Conservation (phyloP, 768 basidiomycete species). For the Cystofilobasidium bisporidii region DNA sequence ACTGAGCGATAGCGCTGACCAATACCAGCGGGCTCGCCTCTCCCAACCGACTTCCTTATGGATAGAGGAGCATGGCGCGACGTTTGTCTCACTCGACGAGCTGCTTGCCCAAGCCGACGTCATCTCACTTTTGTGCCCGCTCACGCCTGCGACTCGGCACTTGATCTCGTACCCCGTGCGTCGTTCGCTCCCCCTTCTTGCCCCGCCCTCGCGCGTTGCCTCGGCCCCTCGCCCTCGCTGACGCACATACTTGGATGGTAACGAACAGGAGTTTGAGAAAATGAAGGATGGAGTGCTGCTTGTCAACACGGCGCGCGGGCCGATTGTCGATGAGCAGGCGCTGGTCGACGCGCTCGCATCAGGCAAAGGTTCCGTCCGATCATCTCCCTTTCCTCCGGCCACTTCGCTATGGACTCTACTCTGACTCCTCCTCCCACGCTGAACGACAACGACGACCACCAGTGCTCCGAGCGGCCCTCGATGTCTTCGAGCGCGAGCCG, state of each 20-base stretch:
- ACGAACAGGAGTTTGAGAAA: slow-evolving; percentile 29
- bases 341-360: slow-evolving; percentile 39
- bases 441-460: neutral
- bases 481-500: slow-evolving; percentile 40
- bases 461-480: slow-evolving; percentile 40
- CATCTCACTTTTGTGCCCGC: slow-evolving; percentile 35
- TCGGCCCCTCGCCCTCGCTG: neutral
- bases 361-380: slow-evolving; percentile 37
- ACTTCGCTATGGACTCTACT: neutral
- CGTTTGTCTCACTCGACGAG: slow-evolving; percentile 35
- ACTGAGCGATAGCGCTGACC: too few species aligned
- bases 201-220: neutral
- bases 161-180: slow-evolving; percentile 27
- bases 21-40: neutral
- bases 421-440: neutral
- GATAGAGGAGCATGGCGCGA: slow-evolving; percentile 33
- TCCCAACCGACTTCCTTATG: neutral
- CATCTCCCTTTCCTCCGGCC: neutral
- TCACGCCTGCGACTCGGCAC: slow-evolving; percentile 34
- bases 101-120: slow-evolving; percentile 34
- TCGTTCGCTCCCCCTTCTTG: neutral
- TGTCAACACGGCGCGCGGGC: slow-evolving; percentile 38
- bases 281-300: slow-evolving; percentile 38
- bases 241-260: too few species aligned
- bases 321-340: slow-evolving; percentile 39